phyloP scores from a whole-genome alignment of 495 filamentous ascomycete species.

The Clohesyomyces aquaticus region DNA sequence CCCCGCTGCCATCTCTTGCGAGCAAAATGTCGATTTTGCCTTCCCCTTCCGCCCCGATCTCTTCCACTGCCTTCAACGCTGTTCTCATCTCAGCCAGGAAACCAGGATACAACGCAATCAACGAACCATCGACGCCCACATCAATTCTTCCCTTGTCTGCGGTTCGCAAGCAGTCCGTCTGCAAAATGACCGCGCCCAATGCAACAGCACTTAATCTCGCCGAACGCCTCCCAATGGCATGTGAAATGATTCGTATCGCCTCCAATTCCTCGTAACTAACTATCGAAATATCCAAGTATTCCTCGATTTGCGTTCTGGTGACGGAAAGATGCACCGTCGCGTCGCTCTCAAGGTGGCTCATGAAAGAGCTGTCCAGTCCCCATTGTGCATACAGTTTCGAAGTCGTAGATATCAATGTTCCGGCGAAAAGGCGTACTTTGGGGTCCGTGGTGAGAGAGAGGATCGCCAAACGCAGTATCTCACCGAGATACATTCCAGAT shows the following conservation, averaged over 20 bases:
- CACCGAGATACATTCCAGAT: constrained; percentile 90
- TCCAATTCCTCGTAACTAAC: neutral
- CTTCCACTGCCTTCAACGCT: constrained; percentile 92
- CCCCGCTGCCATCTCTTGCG: constrained; percentile 92
- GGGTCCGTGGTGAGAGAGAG: constrained; percentile 79
- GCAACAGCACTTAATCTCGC: constrained; percentile 43
- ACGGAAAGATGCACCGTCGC: neutral
- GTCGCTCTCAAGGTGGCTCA: constrained; percentile 2
- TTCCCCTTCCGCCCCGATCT: constrained; percentile 70
- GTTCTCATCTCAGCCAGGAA: constrained; percentile 96
- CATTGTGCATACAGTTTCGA: constrained; percentile 1
- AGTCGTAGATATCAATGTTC: neutral
- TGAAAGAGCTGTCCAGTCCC: constrained; percentile 1
- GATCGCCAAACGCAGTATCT: constrained; percentile 88
- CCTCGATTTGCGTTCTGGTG: neutral
- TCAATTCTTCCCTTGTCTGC: constrained; percentile 42
- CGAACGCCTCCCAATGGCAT: constrained; percentile 7
- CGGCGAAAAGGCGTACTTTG: constrained; percentile 44
- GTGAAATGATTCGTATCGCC: neutral
- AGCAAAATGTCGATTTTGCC: constrained; percentile 82
- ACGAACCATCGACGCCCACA: constrained; percentile 83
- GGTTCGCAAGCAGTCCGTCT: neutral
- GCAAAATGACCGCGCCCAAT: neutral
- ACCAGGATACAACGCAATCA: constrained; percentile 65
- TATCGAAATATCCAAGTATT: neutral